Base-by-base conservation (phyloP, 495 filamentous ascomycete genomes). In the Aspergillus saccharolyticus region DNA sequence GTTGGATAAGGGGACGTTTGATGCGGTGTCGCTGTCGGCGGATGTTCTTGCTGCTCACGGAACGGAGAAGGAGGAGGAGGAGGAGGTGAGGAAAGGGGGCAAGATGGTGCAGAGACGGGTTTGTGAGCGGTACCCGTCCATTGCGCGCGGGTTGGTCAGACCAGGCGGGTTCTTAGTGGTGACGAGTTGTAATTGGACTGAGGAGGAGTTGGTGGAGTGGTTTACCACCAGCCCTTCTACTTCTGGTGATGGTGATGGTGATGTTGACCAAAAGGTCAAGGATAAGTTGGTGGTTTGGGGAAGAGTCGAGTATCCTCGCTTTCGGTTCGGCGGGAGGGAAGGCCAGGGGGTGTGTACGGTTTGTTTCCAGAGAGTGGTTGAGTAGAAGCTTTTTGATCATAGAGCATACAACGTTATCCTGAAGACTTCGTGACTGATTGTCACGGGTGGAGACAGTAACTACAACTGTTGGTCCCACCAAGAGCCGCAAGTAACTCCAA, bases 111-210 rank as follows among this genome's bases (percentile, higher is more conserved):
- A 64, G 56, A 71, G 75, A 10, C 78, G 84, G 46, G 75, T 87
- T 18, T 86, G 79, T 66, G 90, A 96, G 67, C 76, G 78, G 47
- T 98, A 97, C 76, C 78, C 81, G 19, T 75, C 76, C 58, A 79
- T 83, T 21, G 86, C 90, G 19, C 74, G 82, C 30, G 62, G 67
- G 50, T 72, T 96, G 24, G 76, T 97, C 45, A 83, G 81, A 57
- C 71, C 70, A 7, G 86, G 86, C 3, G 91, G 91, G 2, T 75
- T 87, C 44, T 79, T 97, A 63, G 67, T 96, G 30, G 82, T 98
- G 20, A 97, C 94, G 59, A 96, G 89, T 66, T 98, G 94, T 69
- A 98, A 98, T 74, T 98, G 94, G 94, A 96, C 94, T 39, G 90
- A 94, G 76, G 80, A 83, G 54, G 94, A 98, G 78, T 71, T 98